Evolutionary conservation across 2,329 filamentous ascomycete species (phyloP).

Genomic region (Fusarium sulawesiense): DNA sequence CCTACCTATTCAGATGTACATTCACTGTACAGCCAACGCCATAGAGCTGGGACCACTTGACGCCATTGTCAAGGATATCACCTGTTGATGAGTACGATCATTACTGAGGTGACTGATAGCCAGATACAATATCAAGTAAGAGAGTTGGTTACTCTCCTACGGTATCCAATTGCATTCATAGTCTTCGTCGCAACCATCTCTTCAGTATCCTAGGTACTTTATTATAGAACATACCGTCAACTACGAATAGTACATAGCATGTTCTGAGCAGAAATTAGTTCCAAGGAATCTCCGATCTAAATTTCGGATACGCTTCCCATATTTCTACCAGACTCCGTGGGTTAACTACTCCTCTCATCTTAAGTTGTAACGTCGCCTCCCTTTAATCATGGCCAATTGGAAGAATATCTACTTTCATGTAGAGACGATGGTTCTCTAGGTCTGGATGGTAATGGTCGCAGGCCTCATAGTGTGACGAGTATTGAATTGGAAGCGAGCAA

Average conservation of each 20-base stretch:
- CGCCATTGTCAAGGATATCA: constrained; percentile 27
- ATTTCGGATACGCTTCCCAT: not conserved
- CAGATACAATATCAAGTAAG: not conserved
- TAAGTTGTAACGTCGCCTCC: not conserved
- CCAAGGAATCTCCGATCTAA: not conserved
- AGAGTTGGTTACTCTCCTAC: not conserved
- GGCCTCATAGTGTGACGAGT: not conserved
- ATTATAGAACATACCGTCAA: not conserved
- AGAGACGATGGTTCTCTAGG: not conserved
- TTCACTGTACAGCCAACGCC: constrained; percentile 16
- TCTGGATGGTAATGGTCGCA: not conserved
- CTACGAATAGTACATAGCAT: not conserved
- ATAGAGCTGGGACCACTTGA: constrained; percentile 18
- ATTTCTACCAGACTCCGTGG: not conserved
- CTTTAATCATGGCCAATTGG: not conserved
- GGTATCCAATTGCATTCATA: not conserved
- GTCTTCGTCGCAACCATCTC: not conserved
- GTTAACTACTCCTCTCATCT: not conserved
- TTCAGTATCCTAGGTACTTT: not conserved
- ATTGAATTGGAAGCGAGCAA: not conserved
- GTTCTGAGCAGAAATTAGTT: not conserved
- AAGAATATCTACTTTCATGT: not conserved
- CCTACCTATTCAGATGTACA: not conserved
- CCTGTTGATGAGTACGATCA: not conserved
- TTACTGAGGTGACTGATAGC: not conserved